A percentile compares a stretch with the other conserved stretches of the same genome.
Conservation (phyloP, 2,329 filamentous ascomycete species). For the Huntiella moniliformis region DNA sequence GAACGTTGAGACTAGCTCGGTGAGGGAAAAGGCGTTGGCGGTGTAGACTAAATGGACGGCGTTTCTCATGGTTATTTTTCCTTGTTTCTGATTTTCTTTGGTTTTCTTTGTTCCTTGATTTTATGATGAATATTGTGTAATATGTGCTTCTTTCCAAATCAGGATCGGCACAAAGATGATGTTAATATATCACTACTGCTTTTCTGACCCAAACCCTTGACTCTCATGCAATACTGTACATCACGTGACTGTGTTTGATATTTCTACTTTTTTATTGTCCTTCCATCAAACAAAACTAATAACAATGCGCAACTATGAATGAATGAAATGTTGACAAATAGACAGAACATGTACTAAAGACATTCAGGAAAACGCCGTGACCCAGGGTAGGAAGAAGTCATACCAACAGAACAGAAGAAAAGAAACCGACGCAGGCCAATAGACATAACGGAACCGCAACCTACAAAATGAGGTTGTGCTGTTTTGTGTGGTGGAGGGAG, state of each 20-base stretch:
- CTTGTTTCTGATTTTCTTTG: slow-evolving; percentile 2
- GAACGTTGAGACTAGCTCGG: not conserved
- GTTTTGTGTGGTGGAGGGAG: too few relatives aligned
- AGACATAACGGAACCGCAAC: too few relatives aligned
- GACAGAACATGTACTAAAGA: slow-evolving; percentile 11
- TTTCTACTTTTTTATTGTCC: not conserved
- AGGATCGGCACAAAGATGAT: too few relatives aligned
- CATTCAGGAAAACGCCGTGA: slow-evolving; percentile 12
- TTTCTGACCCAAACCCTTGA: too few relatives aligned
- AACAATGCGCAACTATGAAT: slow-evolving; percentile 1
- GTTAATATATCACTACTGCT: too few relatives aligned
- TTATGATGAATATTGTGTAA: not conserved
- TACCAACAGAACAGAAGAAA: slow-evolving; percentile 11
- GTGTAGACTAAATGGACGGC: not conserved
- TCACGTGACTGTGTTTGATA: too few relatives aligned
- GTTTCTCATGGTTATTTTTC: slow-evolving; percentile 1
- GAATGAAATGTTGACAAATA: slow-evolving; percentile 6
- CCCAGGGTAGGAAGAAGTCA: slow-evolving; percentile 7
- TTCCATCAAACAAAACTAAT: not conserved
- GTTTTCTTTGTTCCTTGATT: slow-evolving; percentile 1
- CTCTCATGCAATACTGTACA: too few relatives aligned
- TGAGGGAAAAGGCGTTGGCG: slow-evolving; percentile 7
- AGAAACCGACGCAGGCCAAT: slow-evolving; percentile 6
- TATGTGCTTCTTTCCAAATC: too few relatives aligned
- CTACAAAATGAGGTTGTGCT: too few relatives aligned